These are phyloP conservation scores for Geotrichum fermentans DNA, from an alignment of 1,139 yeast genomes.

Conservation along the genomic window DNA sequence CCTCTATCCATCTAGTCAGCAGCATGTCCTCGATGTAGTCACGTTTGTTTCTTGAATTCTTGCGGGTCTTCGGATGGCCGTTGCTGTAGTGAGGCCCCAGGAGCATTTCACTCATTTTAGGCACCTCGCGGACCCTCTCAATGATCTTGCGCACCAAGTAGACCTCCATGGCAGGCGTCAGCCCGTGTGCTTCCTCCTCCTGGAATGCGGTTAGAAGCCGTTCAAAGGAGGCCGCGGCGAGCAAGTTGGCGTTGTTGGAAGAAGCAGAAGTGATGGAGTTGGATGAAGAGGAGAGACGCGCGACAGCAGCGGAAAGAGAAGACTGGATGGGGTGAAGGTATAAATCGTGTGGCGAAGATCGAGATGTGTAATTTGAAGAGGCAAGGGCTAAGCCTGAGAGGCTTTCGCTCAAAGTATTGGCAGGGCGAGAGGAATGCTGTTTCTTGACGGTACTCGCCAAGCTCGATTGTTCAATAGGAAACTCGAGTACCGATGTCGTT, in stretches of 20 bases:
- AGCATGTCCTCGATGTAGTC: slow-evolving; percentile 47
- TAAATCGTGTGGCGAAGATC: background rate
- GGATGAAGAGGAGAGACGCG: background rate
- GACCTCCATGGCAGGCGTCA: slow-evolving; percentile 25
- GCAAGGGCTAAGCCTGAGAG: too few relatives aligned
- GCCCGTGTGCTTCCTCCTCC: slow-evolving; percentile 17
- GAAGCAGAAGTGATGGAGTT: background rate
- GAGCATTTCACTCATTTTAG: slow-evolving; percentile 11
- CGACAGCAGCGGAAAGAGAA: background rate
- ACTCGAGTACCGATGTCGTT: background rate
- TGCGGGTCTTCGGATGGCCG: background rate
- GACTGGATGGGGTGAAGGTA: background rate
- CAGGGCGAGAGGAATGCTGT: background rate
- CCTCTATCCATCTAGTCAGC: slow-evolving; percentile 46
- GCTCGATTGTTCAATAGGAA: background rate
- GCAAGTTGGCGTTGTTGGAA: slow-evolving; percentile 6
- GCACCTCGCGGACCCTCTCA: slow-evolving; percentile 23
- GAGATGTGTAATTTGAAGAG: background rate
- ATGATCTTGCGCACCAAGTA: slow-evolving; percentile 27
- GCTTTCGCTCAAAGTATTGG: too few relatives aligned
- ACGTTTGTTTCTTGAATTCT: slow-evolving; percentile 37
- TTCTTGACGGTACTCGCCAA: background rate
- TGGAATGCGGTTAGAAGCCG: slow-evolving; percentile 19
- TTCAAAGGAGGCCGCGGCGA: slow-evolving; percentile 19
- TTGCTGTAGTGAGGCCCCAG: slow-evolving; percentile 2